Evolutionary conservation across 2,329 filamentous ascomycete species (phyloP).

Genomic region (Hysterium pulicare): DNA sequence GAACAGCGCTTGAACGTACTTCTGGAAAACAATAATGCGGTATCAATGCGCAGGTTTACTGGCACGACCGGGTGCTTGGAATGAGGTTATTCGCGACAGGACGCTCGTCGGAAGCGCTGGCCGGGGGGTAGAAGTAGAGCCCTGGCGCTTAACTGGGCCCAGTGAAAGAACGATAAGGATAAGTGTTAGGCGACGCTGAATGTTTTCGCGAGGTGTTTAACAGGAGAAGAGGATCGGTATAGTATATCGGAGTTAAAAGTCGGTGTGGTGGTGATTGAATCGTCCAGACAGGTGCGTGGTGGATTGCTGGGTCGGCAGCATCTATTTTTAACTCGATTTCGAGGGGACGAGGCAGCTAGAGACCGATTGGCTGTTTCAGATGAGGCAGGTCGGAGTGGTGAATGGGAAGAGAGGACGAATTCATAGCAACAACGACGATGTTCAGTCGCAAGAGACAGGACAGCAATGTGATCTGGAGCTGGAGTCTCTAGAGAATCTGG

Average conservation of each 20-base stretch:
- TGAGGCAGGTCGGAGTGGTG: not conserved
- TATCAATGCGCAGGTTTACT: slow-evolving; percentile 10
- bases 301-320: slow-evolving; percentile 9
- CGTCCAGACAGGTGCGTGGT: slow-evolving; percentile 1
- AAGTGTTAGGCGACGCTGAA: too few species aligned
- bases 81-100: slow-evolving; percentile 25
- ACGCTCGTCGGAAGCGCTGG: slow-evolving; percentile 35
- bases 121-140: slow-evolving; percentile 23
- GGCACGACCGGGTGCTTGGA: slow-evolving; percentile 14
- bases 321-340: slow-evolving; percentile 28
- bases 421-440: not conserved
- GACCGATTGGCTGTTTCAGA: slow-evolving; percentile 28
- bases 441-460: too few species aligned
- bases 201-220: not conserved
- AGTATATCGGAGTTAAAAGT: slow-evolving; percentile 2
- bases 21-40: slow-evolving; percentile 23
- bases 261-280: slow-evolving; percentile 1
- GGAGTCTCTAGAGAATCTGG: too few species aligned
- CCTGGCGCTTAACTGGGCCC: slow-evolving; percentile 37
- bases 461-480: too few species aligned
- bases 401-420: not conserved
- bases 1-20: slow-evolving; percentile 19
- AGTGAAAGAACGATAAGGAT: too few species aligned
- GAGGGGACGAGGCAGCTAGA: slow-evolving; percentile 18
- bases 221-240: slow-evolving; percentile 10